phyloP scores from a whole-genome alignment of 345 rosid genomes.

The Psidium friedrichsthalianum region DNA sequence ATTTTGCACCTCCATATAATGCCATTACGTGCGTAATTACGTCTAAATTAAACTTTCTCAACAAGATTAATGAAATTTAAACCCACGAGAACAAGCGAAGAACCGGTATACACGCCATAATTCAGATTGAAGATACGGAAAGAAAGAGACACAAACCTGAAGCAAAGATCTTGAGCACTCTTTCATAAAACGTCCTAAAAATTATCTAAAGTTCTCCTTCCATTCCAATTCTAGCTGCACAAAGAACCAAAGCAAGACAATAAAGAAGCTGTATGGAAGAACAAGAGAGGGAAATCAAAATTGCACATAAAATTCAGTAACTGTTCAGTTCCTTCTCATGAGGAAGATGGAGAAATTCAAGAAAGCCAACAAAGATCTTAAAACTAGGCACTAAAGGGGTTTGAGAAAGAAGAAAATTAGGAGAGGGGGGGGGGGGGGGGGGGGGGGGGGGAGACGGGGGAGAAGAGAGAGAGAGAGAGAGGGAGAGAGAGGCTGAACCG shows the following conservation, averaged over 20 bases:
- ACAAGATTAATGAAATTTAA: neutral
- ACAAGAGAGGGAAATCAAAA: neutral
- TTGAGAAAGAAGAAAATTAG: neutral
- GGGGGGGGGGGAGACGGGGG: neutral
- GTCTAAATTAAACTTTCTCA: neutral
- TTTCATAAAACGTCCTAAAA: neutral
- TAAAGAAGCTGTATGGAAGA: neutral
- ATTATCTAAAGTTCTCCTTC: neutral
- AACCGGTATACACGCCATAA: neutral
- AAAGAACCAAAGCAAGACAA: neutral
- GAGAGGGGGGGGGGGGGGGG: neutral
- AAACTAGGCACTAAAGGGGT: neutral
- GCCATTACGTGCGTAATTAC: neutral
- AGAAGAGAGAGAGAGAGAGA: neutral
- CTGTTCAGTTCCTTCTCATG: neutral
- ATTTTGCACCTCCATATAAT: neutral
- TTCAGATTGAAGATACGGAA: neutral
- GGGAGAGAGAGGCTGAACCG: neutral
- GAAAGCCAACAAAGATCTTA: neutral
- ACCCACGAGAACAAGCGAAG: neutral
- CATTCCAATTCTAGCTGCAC: neutral
- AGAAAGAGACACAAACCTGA: neutral
- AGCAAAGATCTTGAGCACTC: neutral
- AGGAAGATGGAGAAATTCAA: neutral
- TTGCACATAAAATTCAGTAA: neutral